These are phyloP conservation scores for Calonectria hawksworthii DNA, from an alignment of 2,329 filamentous ascomycete species.

Conservation along the genomic window DNA sequence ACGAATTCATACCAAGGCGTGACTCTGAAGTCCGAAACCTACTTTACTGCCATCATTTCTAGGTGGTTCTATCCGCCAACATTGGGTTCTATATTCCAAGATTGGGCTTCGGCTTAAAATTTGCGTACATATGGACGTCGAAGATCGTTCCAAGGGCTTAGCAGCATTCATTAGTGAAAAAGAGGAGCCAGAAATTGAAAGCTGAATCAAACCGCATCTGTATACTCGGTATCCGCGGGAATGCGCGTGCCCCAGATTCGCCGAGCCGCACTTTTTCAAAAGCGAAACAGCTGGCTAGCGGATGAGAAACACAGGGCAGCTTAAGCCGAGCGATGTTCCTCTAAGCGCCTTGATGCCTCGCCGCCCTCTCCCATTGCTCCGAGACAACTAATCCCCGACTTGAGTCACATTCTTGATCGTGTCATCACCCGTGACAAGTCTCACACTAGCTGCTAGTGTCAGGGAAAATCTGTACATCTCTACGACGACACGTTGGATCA, in stretches of 20 bases:
- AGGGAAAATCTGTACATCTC: not conserved
- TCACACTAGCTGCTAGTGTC: not conserved
- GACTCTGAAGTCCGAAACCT: not conserved
- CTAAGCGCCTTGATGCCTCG: not conserved
- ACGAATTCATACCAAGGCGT: not conserved
- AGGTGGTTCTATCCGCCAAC: too few species aligned
- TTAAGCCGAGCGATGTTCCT: not conserved
- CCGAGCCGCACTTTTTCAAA: not conserved
- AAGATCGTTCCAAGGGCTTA: not conserved
- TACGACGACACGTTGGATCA: not conserved
- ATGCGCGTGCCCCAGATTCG: conserved; percentile 4
- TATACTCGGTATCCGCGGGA: not conserved
- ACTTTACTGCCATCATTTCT: not conserved
- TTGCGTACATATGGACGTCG: not conserved
- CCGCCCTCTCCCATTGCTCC: not conserved
- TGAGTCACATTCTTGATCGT: conserved; percentile 4
- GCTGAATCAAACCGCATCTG: not conserved
- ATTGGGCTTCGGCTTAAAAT: not conserved
- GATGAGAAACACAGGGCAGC: not conserved
- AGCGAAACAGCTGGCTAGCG: not conserved
- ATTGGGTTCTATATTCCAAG: not conserved
- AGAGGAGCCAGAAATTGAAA: not conserved
- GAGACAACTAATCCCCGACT: conserved; percentile 12
- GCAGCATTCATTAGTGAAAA: too few species aligned
- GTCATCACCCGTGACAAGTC: conserved; percentile 6